Base-by-base conservation (phyloP, 257 asterid species). In the Scutellaria barbata region DNA sequence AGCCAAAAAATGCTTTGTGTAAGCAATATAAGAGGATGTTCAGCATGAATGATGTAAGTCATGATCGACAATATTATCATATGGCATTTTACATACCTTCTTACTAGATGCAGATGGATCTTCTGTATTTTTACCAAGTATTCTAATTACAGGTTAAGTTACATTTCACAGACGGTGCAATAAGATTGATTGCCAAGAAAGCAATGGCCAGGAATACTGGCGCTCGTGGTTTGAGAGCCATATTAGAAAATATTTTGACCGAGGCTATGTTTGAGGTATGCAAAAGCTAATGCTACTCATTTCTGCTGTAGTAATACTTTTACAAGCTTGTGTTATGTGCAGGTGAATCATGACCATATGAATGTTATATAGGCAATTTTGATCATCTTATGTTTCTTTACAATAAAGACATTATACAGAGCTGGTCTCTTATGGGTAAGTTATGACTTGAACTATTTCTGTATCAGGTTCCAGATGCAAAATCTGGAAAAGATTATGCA, bases 201-300 rank as follows among this genome's bases (percentile, higher is more conserved):
- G 98, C 96, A 50, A 85, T 88, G 71, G 82, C 87, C 30, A 89
- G 72, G 77, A 89, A 82, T 75, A 92, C 96, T 7, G 98, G 98
- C 64, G 98, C 97, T 8, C 96, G 98, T 73, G 98, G 98, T 71
- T 82, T 92, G 81, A 86, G 98, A 83, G 83, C 98, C 77, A 90
- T 92, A 76, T 66, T 92, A 69, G 98, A 92, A 87, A 79, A 77
- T 82, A 81, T 88, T 68, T 76, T 92, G 80, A 92, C 96, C 0
- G 98, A 88, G 82, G 96, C 98, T 20, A 92, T 92, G 98, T 92
- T 87, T 83, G 95, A 87, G 97, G 96, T 90, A 86, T 70, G 62
- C 14, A 8, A 54, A 65, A 47, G 68, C 76, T 58, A 66, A 65
- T 54, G 18, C 60, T 42, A 17, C 46, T 52, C 33, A 65, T 64